Evolutionary conservation across 2,329 filamentous ascomycete species (phyloP), one percentile per base, ranked within the genome.

Genomic region (Colletotrichum siamense): DNA sequence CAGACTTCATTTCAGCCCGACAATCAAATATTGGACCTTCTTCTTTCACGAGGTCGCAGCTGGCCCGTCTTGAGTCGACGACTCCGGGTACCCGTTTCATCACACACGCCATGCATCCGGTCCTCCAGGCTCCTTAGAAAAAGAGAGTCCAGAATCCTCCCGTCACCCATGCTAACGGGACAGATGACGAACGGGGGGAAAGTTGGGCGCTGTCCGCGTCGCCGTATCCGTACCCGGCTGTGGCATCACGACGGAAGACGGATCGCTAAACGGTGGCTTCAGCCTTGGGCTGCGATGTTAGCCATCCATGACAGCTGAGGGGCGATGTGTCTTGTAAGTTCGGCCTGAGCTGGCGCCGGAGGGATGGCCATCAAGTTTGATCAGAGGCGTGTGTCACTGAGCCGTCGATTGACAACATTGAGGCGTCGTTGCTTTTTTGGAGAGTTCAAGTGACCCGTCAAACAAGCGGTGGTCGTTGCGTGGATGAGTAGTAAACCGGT

Each of bases 391-490:
- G 39, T 66, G 32, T 34, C 61, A 71, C 34, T 49, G 30, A 28
- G 26, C 26, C 36, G 44, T 34, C 63, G 57, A 34, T 66, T 16
- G 18, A 57, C 55, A 34, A 32, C 30, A 55, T 32, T 32, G 12
- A 16, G 57, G 36, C 36, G 36, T 44, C 39, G 36, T 75, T 75
- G 63, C 62, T 55, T 75, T 34, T 72, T 66, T 39, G 9, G 36
- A 36, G 16, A 24, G 28, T 22, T 22, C 55, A 49, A 32, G 69
- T 75, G 73, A 72, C 55, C 36, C 72, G 73, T 68, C 69, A 72
- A 68, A 76, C 64, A 66, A 76, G 59, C 36, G 32, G 28, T 52
- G 64, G 64, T 64, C 74, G 61, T 65, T 74, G 73, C 70, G 44
- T 52, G 55, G 36, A 73, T 61, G 69, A 62, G 52, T 44, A 62